phyloP scores from a whole-genome alignment of 257 asterid genomes.

The Handroanthus guayacan region DNA sequence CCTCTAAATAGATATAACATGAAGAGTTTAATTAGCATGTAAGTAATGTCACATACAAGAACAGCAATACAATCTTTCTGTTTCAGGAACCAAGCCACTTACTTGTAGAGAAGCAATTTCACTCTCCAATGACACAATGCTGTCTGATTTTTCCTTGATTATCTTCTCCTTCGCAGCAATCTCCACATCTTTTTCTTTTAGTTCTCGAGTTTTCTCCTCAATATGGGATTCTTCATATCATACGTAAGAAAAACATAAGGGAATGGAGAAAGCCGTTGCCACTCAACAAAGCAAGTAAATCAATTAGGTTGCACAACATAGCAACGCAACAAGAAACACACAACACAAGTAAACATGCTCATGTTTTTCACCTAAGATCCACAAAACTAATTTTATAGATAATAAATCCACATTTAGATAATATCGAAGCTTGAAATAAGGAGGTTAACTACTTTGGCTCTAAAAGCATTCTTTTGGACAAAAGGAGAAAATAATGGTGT shows the following conservation, averaged over 20 bases:
- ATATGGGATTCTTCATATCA: slow-evolving; percentile 64
- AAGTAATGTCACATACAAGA: not conserved
- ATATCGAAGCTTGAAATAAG: slow-evolving; percentile 7
- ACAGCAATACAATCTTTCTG: slow-evolving; percentile 2
- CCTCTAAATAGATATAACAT: slow-evolving; percentile 22
- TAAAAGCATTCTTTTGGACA: slow-evolving; percentile 18
- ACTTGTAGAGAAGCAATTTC: slow-evolving; percentile 79
- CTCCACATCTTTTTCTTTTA: slow-evolving; percentile 67
- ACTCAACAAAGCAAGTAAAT: slow-evolving; percentile 18
- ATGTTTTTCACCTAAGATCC: slow-evolving; percentile 10
- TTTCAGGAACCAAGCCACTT: slow-evolving; percentile 42
- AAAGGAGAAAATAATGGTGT: not conserved
- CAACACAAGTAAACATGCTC: slow-evolving; percentile 23
- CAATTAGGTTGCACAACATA: not conserved
- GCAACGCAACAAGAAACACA: not conserved
- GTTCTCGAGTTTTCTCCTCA: slow-evolving; percentile 67
- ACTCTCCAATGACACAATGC: slow-evolving; percentile 64
- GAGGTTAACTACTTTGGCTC: not conserved
- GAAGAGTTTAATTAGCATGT: slow-evolving; percentile 17
- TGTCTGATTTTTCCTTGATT: slow-evolving; percentile 67
- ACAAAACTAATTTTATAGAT: slow-evolving; percentile 12
- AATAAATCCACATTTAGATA: not conserved
- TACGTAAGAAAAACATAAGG: slow-evolving; percentile 29
- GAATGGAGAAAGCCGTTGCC: slow-evolving; percentile 12
- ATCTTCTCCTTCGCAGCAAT: slow-evolving; percentile 72